A percentile compares a stretch with the other conserved stretches of the same genome.
Evolutionary conservation across 2,329 filamentous ascomycete species (phyloP).

Genomic region (Epichloe sp.): DNA sequence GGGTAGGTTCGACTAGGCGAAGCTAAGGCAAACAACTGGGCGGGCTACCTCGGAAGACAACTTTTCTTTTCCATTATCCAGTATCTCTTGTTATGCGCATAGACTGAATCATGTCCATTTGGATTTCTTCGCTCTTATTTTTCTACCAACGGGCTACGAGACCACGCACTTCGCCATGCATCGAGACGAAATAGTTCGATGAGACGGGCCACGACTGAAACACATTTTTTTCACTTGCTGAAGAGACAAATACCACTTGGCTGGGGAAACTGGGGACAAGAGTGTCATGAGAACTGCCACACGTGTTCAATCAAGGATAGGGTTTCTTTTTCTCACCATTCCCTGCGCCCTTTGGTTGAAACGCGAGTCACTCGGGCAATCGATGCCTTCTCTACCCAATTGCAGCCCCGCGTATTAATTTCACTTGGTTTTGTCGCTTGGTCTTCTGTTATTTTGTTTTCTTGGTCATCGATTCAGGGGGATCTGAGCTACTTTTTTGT

Average conservation of each 20-base stretch:
- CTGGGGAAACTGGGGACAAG: background rate
- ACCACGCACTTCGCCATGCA: constrained; percentile 8
- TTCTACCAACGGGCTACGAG: constrained; percentile 4
- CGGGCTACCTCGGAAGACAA: constrained; percentile 9
- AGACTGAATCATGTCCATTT: constrained; percentile 23
- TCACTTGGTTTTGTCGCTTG: background rate
- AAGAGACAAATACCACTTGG: background rate
- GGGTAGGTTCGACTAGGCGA: constrained; percentile 8
- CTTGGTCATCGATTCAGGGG: constrained; percentile 5
- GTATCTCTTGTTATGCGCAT: constrained; percentile 20
- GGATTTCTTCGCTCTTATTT: constrained; percentile 13
- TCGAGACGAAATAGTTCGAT: constrained; percentile 7
- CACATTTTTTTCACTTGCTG: background rate
- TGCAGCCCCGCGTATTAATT: background rate
- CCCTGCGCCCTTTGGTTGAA: background rate
- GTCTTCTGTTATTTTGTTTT: constrained; percentile 7
- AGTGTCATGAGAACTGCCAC: background rate
- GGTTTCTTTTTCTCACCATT: background rate
- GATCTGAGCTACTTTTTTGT: constrained; percentile 5
- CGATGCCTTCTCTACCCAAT: background rate
- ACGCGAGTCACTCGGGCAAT: background rate
- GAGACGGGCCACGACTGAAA: background rate
- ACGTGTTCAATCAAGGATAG: background rate
- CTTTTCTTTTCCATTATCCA: constrained; percentile 16
- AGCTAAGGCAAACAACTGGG: constrained; percentile 17